Base-by-base conservation (phyloP, 2,329 filamentous ascomycete genomes). In the Beauveria medogensis region DNA sequence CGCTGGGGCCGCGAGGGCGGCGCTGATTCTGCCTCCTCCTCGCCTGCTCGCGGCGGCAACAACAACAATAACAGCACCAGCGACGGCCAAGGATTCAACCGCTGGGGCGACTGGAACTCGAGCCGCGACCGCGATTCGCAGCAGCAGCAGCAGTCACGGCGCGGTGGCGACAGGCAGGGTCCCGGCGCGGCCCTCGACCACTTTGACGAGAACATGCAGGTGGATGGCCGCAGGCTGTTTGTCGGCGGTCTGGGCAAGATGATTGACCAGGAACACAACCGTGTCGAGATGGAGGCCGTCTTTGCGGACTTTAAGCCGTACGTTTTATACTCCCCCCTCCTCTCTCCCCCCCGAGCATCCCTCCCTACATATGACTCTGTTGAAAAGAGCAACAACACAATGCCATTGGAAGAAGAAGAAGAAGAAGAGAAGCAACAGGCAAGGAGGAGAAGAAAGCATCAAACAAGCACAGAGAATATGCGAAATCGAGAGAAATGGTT, bases 231-330 rank as follows among this genome's bases (percentile, higher is more conserved):
- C 54, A 74, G 80, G 28, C 67, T 84, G 2, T 83, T 77, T 57
- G 75, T 84, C 20, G 80, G 81, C 3, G 80, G 80, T 0, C 67
- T 84, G 20, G 74, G 74, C 20, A 74, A 73, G 64, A 81, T 81
- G 75, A 67, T 74, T 34, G 75, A 80, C 65, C 78, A 82, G 65
- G 71, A 69, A 3, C 73, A 78, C 8, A 77, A 80, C 63, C 74
- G 78, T 20, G 64, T 68, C 8, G 77, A 82, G 65, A 73, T 84
- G 12, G 69, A 70, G 4, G 70, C 75, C 5, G 69, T 84, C 1
- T 80, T 85, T 59, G 68, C 72, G 6, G 78, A 70, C 0, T 82
- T 77, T 64, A 71, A 78, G 10, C 70, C 79, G 71, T 76, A 71
- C 65, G 74, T 61, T 28, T 52, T 16, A 18, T 16, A 4, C 14